Conservation (phyloP, 495 filamentous ascomycete genomes). For the Podospora pseudopauciseta region DNA sequence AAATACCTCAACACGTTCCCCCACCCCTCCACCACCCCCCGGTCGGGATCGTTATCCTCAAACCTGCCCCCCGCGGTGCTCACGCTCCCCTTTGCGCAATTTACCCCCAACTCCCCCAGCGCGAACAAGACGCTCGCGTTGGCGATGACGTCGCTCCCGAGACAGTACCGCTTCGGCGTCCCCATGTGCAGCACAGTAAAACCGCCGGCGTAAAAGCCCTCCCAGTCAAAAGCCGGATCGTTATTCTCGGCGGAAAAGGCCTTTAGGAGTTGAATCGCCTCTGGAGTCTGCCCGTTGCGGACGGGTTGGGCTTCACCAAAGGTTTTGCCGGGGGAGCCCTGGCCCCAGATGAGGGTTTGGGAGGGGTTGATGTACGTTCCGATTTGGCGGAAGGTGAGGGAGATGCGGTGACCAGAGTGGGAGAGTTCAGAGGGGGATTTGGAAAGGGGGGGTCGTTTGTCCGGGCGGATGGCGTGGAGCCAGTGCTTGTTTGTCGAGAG, state of each 20-base stretch:
- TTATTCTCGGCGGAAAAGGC: slow-evolving; percentile 89
- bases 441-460: slow-evolving; percentile 66
- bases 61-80: slow-evolving; percentile 42
- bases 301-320: slow-evolving; percentile 55
- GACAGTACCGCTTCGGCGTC: slow-evolving; percentile 49
- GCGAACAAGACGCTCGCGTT: slow-evolving; percentile 57
- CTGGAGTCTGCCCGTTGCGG: slow-evolving; percentile 61
- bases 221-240: slow-evolving; percentile 70
- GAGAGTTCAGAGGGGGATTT: slow-evolving; percentile 69
- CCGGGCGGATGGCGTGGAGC: slow-evolving; percentile 84
- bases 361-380: slow-evolving; percentile 71
- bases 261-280: slow-evolving; percentile 65
- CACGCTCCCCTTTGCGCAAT: slow-evolving; percentile 49
- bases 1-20: slow-evolving; percentile 54
- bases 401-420: slow-evolving; percentile 74
- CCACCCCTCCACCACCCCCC: slow-evolving; percentile 46
- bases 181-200: slow-evolving; percentile 82
- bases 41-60: slow-evolving; percentile 50
- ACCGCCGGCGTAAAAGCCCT: slow-evolving; percentile 68
- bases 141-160: slow-evolving; percentile 47
- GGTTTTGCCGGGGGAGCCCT: slow-evolving; percentile 73
- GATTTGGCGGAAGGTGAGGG: slow-evolving; percentile 87
- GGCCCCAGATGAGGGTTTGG: slow-evolving; percentile 76
- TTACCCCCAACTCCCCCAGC: slow-evolving; percentile 57
- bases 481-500: slow-evolving; percentile 76